Conservation (phyloP, 768 basidiomycete genomes). For the Tulasnella sp. region DNA sequence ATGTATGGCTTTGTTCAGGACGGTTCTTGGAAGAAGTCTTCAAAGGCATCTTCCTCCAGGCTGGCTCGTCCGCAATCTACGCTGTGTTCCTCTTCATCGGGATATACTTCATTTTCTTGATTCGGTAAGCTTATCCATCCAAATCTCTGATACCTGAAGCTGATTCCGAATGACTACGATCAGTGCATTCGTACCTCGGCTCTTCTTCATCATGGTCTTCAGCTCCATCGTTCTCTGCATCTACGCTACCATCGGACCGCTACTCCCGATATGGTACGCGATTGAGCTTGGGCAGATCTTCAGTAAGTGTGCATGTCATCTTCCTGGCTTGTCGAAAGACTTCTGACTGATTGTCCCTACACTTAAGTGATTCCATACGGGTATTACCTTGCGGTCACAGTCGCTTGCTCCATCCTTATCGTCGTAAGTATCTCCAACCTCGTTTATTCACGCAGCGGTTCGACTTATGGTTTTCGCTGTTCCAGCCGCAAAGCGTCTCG, state of each 20-base stretch:
- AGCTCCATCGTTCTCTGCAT: not conserved
- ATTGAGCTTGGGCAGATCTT: not conserved
- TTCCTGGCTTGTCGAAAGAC: not conserved
- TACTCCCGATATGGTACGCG: constrained; percentile 2
- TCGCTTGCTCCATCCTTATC: not conserved
- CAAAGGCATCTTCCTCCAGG: constrained; percentile 7
- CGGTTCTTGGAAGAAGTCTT: not conserved
- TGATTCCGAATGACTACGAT: not conserved
- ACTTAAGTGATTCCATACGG: not conserved
- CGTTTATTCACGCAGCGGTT: not conserved
- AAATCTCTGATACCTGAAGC: not conserved
- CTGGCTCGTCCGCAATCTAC: constrained; percentile 2
- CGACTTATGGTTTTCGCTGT: not conserved
- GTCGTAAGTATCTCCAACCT: not conserved
- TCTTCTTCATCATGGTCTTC: constrained; percentile 14
- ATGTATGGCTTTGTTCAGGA: not conserved
- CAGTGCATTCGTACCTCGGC: not conserved
- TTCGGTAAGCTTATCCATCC: not conserved
- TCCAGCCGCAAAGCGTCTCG: not conserved
- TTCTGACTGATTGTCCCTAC: not conserved
- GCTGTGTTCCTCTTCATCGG: constrained; percentile 10
- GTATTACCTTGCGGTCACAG: not conserved
- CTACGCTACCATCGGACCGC: constrained; percentile 1
- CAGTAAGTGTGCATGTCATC: not conserved
- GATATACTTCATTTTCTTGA: constrained; percentile 1